Evolutionary conservation across 1,284 basidiomycete genomes (phyloP).

Genomic region (Melampsora abietis-canadensis): DNA sequence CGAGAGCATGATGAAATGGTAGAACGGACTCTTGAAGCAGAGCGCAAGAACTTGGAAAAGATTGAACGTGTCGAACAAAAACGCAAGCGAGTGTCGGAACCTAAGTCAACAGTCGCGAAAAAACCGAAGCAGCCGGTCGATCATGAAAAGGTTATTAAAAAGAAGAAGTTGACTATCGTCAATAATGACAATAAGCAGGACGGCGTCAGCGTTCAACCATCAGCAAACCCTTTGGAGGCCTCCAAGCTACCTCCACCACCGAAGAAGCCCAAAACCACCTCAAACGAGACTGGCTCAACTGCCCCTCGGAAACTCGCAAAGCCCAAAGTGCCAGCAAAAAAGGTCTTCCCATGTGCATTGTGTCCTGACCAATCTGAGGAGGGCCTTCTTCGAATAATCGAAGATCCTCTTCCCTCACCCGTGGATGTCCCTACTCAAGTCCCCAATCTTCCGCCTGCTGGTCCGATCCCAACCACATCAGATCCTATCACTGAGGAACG

Average conservation of each 20-base stretch:
- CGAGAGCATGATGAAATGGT: constrained; percentile 46
- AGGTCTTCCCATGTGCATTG: constrained; percentile 52
- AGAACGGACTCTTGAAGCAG: constrained; percentile 10
- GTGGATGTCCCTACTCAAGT: constrained; percentile 35
- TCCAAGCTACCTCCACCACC: neutral
- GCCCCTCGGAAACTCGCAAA: neutral
- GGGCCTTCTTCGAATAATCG: constrained; percentile 47
- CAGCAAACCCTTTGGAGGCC: neutral
- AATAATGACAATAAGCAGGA: neutral
- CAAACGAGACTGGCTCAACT: neutral
- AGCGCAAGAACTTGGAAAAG: constrained; percentile 44
- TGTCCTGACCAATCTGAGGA: constrained; percentile 52
- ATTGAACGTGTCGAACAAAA: constrained; percentile 44
- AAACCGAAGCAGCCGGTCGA: constrained; percentile 18
- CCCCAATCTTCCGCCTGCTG: neutral
- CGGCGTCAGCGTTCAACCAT: neutral
- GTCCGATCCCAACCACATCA: constrained; percentile 6
- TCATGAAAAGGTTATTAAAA: constrained; percentile 26
- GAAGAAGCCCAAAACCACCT: neutral
- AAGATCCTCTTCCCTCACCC: constrained; percentile 22
- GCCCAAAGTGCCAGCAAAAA: constrained; percentile 21
- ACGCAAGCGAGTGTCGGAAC: constrained; percentile 28
- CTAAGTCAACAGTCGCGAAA: neutral
- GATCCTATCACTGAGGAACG: neutral
- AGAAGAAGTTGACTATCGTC: constrained; percentile 6